These are phyloP conservation scores for Groenewaldozyma auringiensis DNA, from an alignment of 1,139 yeast species.

Conservation along the genomic window DNA sequence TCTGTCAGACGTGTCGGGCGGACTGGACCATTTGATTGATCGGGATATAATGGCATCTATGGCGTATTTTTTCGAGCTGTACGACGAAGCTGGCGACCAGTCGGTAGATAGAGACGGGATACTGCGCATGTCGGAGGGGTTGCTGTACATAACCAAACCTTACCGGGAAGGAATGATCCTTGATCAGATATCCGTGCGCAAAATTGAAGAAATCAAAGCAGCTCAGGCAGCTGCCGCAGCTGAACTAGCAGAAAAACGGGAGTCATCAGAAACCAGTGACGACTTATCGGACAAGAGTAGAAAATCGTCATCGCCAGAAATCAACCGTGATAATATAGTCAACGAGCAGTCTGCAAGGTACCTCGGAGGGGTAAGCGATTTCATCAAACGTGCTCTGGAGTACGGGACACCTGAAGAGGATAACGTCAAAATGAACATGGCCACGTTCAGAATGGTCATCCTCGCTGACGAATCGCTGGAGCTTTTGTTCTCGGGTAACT, in stretches of 20 bases:
- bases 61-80: slow-evolving; percentile 70
- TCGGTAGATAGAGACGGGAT: slow-evolving; percentile 72
- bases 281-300: neutral
- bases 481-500: slow-evolving; percentile 62
- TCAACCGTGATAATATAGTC: slow-evolving; percentile 42
- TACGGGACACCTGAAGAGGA: slow-evolving; percentile 32
- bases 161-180: slow-evolving; percentile 31
- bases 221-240: slow-evolving; percentile 14
- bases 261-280: neutral
- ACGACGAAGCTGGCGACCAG: slow-evolving; percentile 55
- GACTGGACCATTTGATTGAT: slow-evolving; percentile 62
- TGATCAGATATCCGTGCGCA: slow-evolving; percentile 19
- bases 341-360: slow-evolving; percentile 74
- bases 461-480: slow-evolving; percentile 93
- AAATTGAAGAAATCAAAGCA: slow-evolving; percentile 14
- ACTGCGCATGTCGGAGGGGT: slow-evolving; percentile 76
- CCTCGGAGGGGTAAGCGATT: slow-evolving; percentile 77
- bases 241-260: slow-evolving; percentile 6
- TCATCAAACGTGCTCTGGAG: slow-evolving; percentile 82
- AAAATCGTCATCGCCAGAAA: slow-evolving; percentile 1
- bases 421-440: slow-evolving; percentile 50
- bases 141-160: slow-evolving; percentile 73
- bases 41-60: slow-evolving; percentile 72
- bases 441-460: slow-evolving; percentile 91
- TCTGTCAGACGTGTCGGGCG: slow-evolving; percentile 61